Percentiles rank a stretch among this genome's conserved stretches.
Conservation (phyloP, 2,329 filamentous ascomycete species). For the Colletotrichum paranaense region DNA sequence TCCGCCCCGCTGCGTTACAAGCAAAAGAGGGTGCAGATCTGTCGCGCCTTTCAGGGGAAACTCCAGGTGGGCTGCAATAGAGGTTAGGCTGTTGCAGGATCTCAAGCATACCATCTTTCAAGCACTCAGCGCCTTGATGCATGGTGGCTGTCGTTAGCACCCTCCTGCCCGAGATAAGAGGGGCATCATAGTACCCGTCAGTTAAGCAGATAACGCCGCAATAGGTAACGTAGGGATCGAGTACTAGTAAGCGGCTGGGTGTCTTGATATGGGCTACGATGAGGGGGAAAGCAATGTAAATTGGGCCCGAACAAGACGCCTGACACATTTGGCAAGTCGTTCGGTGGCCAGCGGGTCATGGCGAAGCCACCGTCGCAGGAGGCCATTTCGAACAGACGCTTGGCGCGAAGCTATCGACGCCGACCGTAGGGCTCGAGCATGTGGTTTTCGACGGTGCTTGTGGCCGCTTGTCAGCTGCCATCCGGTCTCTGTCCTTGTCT, state of each 20-base stretch:
- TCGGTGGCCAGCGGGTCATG: slow-evolving; percentile 14
- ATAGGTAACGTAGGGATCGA: slow-evolving; percentile 16
- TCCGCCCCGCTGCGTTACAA: background rate
- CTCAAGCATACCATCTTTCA: background rate
- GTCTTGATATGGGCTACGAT: slow-evolving; percentile 9
- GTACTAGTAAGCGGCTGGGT: background rate
- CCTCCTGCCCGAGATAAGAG: slow-evolving; percentile 10
- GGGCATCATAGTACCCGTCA: background rate
- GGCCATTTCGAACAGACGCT: slow-evolving; percentile 15
- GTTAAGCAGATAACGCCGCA: slow-evolving; percentile 17
- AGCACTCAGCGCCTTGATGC: slow-evolving; percentile 23
- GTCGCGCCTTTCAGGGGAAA: slow-evolving; percentile 27
- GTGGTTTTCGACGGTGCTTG: slow-evolving; percentile 27
- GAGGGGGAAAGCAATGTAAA: background rate
- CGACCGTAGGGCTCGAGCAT: slow-evolving; percentile 21
- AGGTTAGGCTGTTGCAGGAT: slow-evolving; percentile 20
- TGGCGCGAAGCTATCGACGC: slow-evolving; percentile 31
- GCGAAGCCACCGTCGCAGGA: slow-evolving; percentile 33
- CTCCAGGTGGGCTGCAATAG: background rate
- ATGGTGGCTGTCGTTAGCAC: slow-evolving; percentile 29
- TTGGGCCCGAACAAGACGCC: slow-evolving; percentile 2
- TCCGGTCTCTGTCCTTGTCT: slow-evolving; percentile 18
- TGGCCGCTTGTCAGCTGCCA: slow-evolving; percentile 30
- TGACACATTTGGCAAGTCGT: slow-evolving; percentile 13
- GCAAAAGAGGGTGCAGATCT: slow-evolving; percentile 14